A percentile compares a stretch with the other conserved stretches of the same genome.
Evolutionary conservation across 352 stramenopile genomes (phyloP).

Genomic region (Phytophthora multivora): DNA sequence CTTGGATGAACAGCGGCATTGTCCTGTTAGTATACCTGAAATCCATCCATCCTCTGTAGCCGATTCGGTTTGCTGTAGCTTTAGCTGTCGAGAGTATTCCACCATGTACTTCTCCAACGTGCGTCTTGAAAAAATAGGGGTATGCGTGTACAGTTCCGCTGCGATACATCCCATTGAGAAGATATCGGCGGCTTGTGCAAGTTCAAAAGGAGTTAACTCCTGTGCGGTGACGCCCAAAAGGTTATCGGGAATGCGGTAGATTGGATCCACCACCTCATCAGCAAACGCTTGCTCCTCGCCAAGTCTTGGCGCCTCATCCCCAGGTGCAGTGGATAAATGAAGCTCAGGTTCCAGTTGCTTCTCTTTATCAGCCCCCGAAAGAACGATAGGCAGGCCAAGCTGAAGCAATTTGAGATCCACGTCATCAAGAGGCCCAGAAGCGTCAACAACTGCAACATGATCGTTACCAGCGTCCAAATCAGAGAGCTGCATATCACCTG

Average conservation of each 20-base stretch:
- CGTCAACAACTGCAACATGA: slow-evolving; percentile 13
- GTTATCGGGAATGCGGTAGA: slow-evolving; percentile 40
- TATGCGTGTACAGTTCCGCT: slow-evolving; percentile 65
- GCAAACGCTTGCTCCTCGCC: slow-evolving; percentile 19
- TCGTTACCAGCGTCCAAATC: slow-evolving; percentile 44
- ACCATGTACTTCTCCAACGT: slow-evolving; percentile 50
- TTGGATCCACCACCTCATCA: slow-evolving; percentile 52
- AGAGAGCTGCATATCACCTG: slow-evolving; percentile 39
- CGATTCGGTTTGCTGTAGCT: neutral
- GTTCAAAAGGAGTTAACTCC: slow-evolving; percentile 38
- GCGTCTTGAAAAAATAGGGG: slow-evolving; percentile 61
- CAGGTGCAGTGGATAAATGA: neutral
- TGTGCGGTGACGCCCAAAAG: neutral
- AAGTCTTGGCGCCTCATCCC: slow-evolving; percentile 2
- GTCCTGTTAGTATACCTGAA: slow-evolving; percentile 20
- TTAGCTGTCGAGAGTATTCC: slow-evolving; percentile 20
- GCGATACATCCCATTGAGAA: slow-evolving; percentile 76
- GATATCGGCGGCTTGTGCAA: slow-evolving; percentile 45
- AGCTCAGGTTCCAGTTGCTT: slow-evolving; percentile 9
- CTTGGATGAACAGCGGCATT: slow-evolving; percentile 1
- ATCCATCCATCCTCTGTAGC: slow-evolving; percentile 33
- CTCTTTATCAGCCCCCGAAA: slow-evolving; percentile 23
- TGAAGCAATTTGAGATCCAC: slow-evolving; percentile 66
- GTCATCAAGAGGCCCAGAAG: slow-evolving; percentile 49
- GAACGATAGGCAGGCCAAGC: slow-evolving; percentile 49